Conservation (phyloP, 768 basidiomycete genomes). For the Hypsizygus marmoreus region DNA sequence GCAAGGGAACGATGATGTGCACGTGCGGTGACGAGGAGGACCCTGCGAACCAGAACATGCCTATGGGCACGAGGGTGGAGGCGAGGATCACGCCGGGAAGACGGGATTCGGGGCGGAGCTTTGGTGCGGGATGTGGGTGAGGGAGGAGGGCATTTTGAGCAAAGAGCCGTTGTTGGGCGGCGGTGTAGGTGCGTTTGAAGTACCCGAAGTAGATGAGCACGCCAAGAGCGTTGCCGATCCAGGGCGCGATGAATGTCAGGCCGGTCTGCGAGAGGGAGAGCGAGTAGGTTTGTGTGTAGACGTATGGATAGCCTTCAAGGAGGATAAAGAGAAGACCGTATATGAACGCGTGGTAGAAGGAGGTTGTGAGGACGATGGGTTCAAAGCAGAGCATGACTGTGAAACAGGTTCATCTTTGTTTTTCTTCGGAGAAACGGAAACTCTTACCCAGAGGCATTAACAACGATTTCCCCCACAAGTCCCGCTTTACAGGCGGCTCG, state of each 20-base stretch:
- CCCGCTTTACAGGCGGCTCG: neutral
- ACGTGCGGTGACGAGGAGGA: constrained; percentile 7
- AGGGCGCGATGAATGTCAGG: constrained; percentile 13
- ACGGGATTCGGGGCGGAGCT: constrained; percentile 7
- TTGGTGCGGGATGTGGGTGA: neutral
- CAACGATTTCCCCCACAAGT: neutral
- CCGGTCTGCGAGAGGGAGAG: constrained; percentile 10
- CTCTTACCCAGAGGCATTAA: neutral
- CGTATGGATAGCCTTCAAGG: constrained; percentile 13
- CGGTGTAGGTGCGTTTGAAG: constrained; percentile 6
- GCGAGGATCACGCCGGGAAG: constrained; percentile 13
- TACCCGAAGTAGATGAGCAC: constrained; percentile 10
- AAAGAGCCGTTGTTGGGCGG: constrained; percentile 3
- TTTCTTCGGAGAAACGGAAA: neutral
- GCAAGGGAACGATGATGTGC: constrained; percentile 9
- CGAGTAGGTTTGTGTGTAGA: constrained; percentile 10
- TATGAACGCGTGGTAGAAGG: constrained; percentile 9
- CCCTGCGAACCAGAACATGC: constrained; percentile 16
- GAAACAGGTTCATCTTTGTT: neutral
- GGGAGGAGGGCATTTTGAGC: constrained; percentile 1
- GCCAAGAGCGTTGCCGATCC: constrained; percentile 12
- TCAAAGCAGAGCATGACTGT: constrained; percentile 5
- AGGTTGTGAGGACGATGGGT: constrained; percentile 10
- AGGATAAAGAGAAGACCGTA: constrained; percentile 12
- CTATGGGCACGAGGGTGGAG: constrained; percentile 8